Percentiles rank a stretch among this genome's conserved stretches.
Evolutionary conservation across 192 early-diverging fungal species (phyloP).

Genomic region (Umbelopsis sp.): DNA sequence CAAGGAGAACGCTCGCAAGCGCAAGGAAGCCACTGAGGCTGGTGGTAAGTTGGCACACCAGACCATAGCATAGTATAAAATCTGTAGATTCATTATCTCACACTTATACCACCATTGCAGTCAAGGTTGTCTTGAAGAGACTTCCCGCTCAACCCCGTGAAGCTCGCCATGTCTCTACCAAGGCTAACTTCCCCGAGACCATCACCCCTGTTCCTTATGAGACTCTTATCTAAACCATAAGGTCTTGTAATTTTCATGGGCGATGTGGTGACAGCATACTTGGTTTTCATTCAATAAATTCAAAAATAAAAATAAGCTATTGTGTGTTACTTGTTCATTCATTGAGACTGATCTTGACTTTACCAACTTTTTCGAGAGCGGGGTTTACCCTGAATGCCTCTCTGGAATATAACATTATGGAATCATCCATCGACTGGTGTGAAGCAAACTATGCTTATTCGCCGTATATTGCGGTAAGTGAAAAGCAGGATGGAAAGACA

Average conservation of each 20-base stretch:
- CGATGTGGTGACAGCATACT: slow-evolving; percentile 16
- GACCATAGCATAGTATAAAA: background rate
- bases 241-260: background rate
- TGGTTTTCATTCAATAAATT: slow-evolving; percentile 17
- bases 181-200: slow-evolving; percentile 90
- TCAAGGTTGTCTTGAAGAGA: slow-evolving; percentile 82
- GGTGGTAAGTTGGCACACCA: background rate
- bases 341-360: background rate
- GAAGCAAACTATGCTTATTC: slow-evolving; percentile 14
- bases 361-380: background rate
- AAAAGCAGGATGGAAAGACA: too few relatives aligned
- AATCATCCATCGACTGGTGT: slow-evolving; percentile 13
- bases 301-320: background rate
- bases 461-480: background rate
- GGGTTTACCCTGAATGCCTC: background rate
- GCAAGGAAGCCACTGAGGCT: slow-evolving; percentile 73
- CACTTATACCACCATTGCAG: background rate
- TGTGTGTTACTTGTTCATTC: background rate
- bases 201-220: slow-evolving; percentile 97
- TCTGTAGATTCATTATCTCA: slow-evolving; percentile 8
- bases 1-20: slow-evolving; percentile 88
- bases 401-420: background rate
- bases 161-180: slow-evolving; percentile 85
- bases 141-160: slow-evolving; percentile 86
- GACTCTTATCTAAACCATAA: slow-evolving; percentile 58